Evolutionary conservation across 352 stramenopile species (phyloP), one percentile per base, ranked within the genome.

Genomic region (Phytopythium helicoides): DNA sequence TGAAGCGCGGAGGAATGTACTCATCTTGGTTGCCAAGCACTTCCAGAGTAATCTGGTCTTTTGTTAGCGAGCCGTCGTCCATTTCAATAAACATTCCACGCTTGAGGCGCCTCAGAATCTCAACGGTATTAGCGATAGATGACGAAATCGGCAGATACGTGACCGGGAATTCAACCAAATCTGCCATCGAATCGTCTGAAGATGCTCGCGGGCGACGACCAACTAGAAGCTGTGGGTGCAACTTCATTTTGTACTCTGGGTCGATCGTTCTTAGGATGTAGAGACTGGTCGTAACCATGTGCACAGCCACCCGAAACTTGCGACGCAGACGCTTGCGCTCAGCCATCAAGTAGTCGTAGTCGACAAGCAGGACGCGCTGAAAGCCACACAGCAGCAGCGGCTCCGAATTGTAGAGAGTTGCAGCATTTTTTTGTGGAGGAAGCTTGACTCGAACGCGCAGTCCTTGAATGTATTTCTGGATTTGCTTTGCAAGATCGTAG

Each of bases 41-140:
- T 31, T 92, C 66, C 18, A 92, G 57, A n/a, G 71, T 86, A 52
- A 92, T 84, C 47, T 86, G 81, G 52, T 92, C 81, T 40, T 84
- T 87, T 5, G 81, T 92, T 19, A 92, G 69, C 22, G 78, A 92
- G 0, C 76, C 76, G 53, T 92, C 81, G 56, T 92, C 81, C 34
- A 92, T 77, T 22, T 92, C 76, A 31, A 92, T 71, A 14, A 74
- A 52, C 66, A 79, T 83, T 5, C 81, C 81, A 34, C 28, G 61
- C 28, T 71, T 72, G 9, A 86, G 59, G 12, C 71, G 64, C 47
- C 71, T 66, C 3, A 91, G 62, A 12, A 89, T 64, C 38, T 76
- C 72, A 16, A 86, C 72, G 3, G 73, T 78, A 33, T 86, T 82
- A 2, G 77, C 71, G 0, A 60, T 55, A 0, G 58, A 56, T 5